Percentiles rank a stretch among this genome's conserved stretches.
phyloP scores from a whole-genome alignment of 192 early-diverging fungal genomes.

The Coemansia sp. region DNA sequence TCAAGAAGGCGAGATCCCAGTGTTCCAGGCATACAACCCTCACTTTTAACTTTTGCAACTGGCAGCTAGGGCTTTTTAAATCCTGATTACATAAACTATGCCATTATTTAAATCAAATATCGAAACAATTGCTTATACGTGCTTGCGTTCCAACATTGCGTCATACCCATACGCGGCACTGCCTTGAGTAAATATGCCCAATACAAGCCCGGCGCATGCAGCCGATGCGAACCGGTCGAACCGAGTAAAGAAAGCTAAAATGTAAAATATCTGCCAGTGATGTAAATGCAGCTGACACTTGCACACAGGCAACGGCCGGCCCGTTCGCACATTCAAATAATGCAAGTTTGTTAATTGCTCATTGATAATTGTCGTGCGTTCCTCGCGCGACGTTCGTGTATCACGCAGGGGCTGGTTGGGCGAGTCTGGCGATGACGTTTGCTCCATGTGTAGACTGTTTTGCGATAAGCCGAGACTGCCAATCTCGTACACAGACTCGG shows the following conservation, averaged over 20 bases:
- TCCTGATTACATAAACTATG: too few species aligned
- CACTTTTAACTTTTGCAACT: neutral
- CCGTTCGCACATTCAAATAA: slow-evolving; percentile 28
- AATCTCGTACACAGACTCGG: neutral
- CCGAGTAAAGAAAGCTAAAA: slow-evolving; percentile 75
- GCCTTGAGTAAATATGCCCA: slow-evolving; percentile 76
- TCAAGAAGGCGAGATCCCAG: neutral
- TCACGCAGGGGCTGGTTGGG: slow-evolving; percentile 18
- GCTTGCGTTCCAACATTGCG: slow-evolving; percentile 48
- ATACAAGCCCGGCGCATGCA: slow-evolving; percentile 65
- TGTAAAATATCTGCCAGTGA: slow-evolving; percentile 86
- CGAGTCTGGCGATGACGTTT: slow-evolving; percentile 21
- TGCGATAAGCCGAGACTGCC: neutral
- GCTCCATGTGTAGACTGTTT: too few species aligned
- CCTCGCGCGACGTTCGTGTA: slow-evolving; percentile 23
- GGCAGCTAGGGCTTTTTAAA: neutral
- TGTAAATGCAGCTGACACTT: slow-evolving; percentile 64
- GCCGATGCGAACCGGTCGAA: slow-evolving; percentile 70
- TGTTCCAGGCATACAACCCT: slow-evolving; percentile 1
- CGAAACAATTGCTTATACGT: too few species aligned
- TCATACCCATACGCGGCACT: slow-evolving; percentile 64
- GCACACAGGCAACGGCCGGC: slow-evolving; percentile 22
- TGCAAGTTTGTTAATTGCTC: slow-evolving; percentile 19
- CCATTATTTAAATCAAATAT: too few species aligned
- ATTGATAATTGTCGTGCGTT: slow-evolving; percentile 24